Conservation (phyloP, 177 flowering plant genomes). For the Vitis hybrid region DNA sequence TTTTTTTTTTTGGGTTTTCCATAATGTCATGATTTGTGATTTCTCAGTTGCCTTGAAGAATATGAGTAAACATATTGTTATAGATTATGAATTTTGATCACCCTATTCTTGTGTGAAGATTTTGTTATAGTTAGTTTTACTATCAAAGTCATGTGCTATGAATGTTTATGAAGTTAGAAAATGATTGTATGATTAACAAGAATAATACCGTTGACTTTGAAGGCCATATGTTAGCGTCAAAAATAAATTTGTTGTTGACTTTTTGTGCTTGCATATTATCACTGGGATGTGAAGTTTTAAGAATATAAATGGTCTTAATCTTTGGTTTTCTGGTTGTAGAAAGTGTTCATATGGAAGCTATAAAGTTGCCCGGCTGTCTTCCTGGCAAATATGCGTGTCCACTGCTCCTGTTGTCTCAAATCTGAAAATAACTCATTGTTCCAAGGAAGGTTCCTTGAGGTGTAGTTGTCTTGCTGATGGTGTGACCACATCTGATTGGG, state of each 20-base stretch:
- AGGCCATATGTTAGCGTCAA: too few relatives aligned
- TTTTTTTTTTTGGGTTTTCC: neutral
- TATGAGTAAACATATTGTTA: too few relatives aligned
- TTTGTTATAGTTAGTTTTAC: too few relatives aligned
- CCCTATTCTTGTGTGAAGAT: too few relatives aligned
- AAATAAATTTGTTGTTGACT: too few relatives aligned
- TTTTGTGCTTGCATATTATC: neutral
- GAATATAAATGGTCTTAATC: neutral
- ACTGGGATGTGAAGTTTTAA: neutral
- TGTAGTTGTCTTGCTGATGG: conserved; percentile 51
- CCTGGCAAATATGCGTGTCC: conserved; percentile 12
- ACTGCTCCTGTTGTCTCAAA: conserved; percentile 10
- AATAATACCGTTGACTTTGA: too few relatives aligned
- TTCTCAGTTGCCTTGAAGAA: too few relatives aligned
- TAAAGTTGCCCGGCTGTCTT: conserved; percentile 13
- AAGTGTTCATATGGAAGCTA: conserved; percentile 22
- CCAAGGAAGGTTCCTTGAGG: conserved; percentile 22
- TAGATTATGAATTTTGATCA: too few relatives aligned
- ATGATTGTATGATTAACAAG: too few relatives aligned
- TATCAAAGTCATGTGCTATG: too few relatives aligned
- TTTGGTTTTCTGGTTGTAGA: conserved; percentile 27
- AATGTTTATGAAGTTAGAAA: too few relatives aligned
- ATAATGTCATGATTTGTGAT: neutral
- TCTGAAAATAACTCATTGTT: conserved; percentile 10
- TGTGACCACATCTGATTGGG: conserved; percentile 49